Conservation (phyloP, 495 filamentous ascomycete species). For the Penicillium cosmopolitanum region DNA sequence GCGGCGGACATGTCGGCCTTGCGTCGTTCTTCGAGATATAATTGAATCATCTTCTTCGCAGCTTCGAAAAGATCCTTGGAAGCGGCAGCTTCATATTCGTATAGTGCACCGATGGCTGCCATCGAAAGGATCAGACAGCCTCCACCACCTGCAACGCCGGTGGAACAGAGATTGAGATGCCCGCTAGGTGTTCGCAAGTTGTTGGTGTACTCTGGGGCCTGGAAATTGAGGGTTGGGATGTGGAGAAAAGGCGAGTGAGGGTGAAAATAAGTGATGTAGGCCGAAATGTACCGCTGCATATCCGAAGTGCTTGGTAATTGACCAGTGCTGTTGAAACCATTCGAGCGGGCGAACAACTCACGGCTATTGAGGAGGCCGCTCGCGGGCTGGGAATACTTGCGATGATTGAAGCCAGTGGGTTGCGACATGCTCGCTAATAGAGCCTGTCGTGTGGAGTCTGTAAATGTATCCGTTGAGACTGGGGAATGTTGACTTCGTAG, state of each 20-base stretch:
- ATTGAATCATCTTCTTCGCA: conserved; percentile 92
- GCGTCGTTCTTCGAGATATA: conserved; percentile 90
- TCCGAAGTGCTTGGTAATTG: conserved; percentile 85
- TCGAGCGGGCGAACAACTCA: conserved; percentile 49
- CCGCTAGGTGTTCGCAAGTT: conserved; percentile 57
- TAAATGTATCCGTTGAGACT: conserved; percentile 78
- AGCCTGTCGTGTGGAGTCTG: conserved; percentile 89
- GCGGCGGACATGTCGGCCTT: conserved; percentile 87
- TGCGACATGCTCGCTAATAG: conserved; percentile 82
- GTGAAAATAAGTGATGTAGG: conserved; percentile 94
- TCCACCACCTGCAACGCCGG: conserved; percentile 74
- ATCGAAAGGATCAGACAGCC: conserved; percentile 94
- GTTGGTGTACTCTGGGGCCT: conserved; percentile 69
- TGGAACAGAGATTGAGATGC: conserved; percentile 59
- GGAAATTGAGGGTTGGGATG: conserved; percentile 89
- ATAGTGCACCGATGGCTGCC: conserved; percentile 94
- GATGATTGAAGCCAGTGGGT: conserved; percentile 69
- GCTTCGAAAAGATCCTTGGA: conserved; percentile 90
- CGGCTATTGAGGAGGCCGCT: conserved; percentile 51
- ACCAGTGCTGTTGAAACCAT: conserved; percentile 52
- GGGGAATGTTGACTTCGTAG: conserved; percentile 65
- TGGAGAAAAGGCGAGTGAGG: conserved; percentile 94
- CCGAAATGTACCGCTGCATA: conserved; percentile 87
- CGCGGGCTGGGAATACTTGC: conserved; percentile 77
- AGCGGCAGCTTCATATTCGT: conserved; percentile 78